Base-by-base conservation (phyloP, 768 basidiomycete species). In the Psilocybe sp. region DNA sequence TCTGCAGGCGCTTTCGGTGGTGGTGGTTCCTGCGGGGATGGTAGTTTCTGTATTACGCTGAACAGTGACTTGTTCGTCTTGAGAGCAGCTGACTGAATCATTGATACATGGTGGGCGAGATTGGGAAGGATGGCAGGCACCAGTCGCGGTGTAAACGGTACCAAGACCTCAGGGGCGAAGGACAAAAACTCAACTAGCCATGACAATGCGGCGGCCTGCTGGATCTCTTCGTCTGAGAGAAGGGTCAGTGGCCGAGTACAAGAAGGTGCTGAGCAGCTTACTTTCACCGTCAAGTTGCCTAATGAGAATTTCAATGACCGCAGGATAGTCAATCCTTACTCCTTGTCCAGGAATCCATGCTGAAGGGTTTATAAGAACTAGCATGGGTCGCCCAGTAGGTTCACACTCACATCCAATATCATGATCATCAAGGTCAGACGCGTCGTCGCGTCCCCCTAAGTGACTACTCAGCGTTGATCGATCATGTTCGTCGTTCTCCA, bases 321-420 rank as follows among this genome's bases (percentile, higher is more conserved):
- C 86, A 13, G 85, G 80, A 63, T 94, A 93, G 64, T 98, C 89
- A 51, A 99, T 85, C 49, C 76, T 79, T 10, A 98, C 93, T 0
- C 93, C 95, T 71, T 98, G 92, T 3, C 96, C 97, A 14, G 94
- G 95, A 20, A 89, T 72, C 92, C 92, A 98, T 35, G 82, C 88
- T 91, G 55, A 39, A 36, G 51, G 35, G 41, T 6, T 34, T 15
- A 49, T 62, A 38, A 61, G 42, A 48, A 40, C 20, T 15, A 57
- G 44, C 42, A 45, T 40, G 36, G 5, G 31, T 28, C 9, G 19
- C 9, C 50, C 13, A 8, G 36, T 44, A 38, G 20, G 5, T 20
- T n/a, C 40, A 31, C 38, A 39, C 75, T 54, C 57, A 88, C 89
- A 77, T 57, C 90, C 90, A 16, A 78, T 76, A 54, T 84, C 82